Percentiles rank a stretch among this genome's conserved stretches.
phyloP scores from a whole-genome alignment of 257 asterid species.

The Nicotiana paniculata region DNA sequence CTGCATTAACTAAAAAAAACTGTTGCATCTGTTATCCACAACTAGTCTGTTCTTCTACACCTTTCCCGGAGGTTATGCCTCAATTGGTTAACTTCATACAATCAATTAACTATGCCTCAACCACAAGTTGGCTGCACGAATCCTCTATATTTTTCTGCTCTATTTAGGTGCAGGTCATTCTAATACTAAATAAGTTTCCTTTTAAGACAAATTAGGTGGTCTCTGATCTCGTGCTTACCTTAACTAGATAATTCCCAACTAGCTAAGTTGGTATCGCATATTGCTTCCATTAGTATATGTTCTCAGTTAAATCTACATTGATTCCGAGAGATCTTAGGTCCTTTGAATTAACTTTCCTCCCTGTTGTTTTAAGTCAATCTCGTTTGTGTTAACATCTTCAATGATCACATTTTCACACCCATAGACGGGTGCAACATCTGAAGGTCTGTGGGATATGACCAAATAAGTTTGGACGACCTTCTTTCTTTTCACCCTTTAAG shows the following conservation, averaged over 20 bases:
- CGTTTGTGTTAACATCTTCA: neutral
- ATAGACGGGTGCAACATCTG: neutral
- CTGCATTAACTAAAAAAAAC: neutral
- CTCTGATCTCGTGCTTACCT: neutral
- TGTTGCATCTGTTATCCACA: neutral
- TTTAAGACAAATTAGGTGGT: neutral
- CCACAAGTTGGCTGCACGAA: neutral
- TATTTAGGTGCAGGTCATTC: neutral
- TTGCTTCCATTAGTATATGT: neutral
- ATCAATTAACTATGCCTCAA: neutral
- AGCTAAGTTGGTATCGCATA: neutral
- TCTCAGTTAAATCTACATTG: neutral
- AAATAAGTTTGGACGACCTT: neutral
- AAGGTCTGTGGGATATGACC: neutral
- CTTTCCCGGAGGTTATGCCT: neutral
- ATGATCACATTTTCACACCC: neutral
- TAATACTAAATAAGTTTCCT: neutral
- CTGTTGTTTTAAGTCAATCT: neutral
- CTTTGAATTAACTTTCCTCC: neutral
- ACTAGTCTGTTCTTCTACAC: neutral
- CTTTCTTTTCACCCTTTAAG: neutral
- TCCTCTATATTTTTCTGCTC: neutral
- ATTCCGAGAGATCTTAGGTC: neutral
- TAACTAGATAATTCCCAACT: neutral
- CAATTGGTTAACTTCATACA: neutral